Evolutionary conservation across 2,329 filamentous ascomycete species (phyloP).

Genomic region (Penicillium fuscoglaucum): DNA sequence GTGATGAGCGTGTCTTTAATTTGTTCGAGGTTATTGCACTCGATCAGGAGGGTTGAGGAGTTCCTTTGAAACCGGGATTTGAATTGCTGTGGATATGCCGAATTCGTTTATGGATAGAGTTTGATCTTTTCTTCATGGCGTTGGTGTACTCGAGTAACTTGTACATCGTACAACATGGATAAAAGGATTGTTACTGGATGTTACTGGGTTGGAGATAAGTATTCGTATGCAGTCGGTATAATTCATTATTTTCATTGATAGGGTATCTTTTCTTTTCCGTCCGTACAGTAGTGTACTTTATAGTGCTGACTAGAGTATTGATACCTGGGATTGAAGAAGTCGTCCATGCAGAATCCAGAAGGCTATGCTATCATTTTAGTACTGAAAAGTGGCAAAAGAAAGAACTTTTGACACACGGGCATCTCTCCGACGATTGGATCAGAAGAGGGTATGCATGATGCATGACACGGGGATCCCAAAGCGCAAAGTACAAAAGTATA

Average conservation of each 20-base stretch:
- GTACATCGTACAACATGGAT: background rate
- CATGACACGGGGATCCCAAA: slow-evolving; percentile 3
- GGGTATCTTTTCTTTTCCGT: background rate
- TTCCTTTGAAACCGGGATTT: slow-evolving; percentile 3
- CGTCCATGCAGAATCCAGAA: background rate
- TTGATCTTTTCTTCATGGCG: background rate
- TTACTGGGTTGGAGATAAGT: background rate
- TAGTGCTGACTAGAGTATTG: background rate
- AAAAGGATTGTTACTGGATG: background rate
- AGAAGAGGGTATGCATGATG: background rate
- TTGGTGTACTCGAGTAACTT: background rate
- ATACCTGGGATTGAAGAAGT: background rate
- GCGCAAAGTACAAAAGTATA: background rate
- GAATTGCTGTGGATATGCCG: background rate
- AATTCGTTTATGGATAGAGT: background rate
- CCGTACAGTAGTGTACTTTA: background rate
- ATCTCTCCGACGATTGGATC: background rate
- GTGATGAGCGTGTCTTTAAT: background rate
- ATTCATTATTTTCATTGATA: background rate
- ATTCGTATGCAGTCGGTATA: background rate
- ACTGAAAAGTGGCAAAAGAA: background rate
- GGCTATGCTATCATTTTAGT: background rate
- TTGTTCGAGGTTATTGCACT: background rate
- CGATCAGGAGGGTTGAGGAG: slow-evolving; percentile 4
- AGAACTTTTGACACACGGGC: background rate